Conservation (phyloP, 495 filamentous ascomycete genomes). For the Lophiotrema nucula region DNA sequence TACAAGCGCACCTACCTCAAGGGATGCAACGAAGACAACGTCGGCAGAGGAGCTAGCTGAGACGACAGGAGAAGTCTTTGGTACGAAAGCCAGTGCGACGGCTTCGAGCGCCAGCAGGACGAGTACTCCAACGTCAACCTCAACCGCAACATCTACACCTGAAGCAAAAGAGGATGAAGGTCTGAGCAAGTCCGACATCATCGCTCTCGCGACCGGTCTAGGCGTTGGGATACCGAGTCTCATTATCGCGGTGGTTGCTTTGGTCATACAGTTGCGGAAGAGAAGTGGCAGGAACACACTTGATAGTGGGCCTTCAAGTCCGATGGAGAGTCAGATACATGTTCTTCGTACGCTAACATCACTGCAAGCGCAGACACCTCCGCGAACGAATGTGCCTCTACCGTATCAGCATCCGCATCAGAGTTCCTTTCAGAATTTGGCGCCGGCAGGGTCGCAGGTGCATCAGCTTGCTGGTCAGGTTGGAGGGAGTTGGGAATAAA, state of each 20-base stretch:
- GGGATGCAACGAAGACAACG: background rate
- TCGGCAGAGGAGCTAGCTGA: background rate
- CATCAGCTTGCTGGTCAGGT: no score
- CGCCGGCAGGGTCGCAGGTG: no score
- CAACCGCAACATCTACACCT: background rate
- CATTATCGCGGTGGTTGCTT: background rate
- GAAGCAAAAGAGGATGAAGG: background rate
- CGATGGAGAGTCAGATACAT: no score
- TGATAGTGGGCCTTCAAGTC: no score
- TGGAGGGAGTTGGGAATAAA: no score
- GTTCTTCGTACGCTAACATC: no score
- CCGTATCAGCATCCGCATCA: no score
- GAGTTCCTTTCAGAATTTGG: no score
- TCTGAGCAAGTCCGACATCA: constrained; percentile 4
- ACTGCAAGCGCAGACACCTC: no score
- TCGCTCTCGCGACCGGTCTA: background rate
- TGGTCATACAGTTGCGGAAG: background rate
- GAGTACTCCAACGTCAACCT: background rate
- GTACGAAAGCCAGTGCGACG: background rate
- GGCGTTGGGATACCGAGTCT: constrained; percentile 4
- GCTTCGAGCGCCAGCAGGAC: background rate
- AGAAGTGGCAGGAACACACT: no score
- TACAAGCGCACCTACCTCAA: background rate
- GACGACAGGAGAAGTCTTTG: background rate
- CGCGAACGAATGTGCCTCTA: no score